Base-by-base conservation (phyloP, 352 stramenopile species). In the Lagenidium sp. region DNA sequence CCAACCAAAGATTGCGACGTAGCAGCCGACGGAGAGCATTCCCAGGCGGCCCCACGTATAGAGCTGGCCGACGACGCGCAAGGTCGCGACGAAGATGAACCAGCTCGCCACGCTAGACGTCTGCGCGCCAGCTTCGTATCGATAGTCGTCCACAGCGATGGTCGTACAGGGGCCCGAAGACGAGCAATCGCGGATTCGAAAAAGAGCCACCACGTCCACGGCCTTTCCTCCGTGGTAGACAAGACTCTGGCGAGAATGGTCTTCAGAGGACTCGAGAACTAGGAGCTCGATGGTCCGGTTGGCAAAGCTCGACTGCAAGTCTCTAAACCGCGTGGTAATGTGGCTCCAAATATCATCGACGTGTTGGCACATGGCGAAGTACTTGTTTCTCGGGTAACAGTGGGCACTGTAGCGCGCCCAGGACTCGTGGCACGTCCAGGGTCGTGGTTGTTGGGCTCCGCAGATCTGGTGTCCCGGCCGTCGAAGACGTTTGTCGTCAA, bases 401-500 rank as follows among this genome's bases (percentile, higher is more conserved):
- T 32, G 28, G 8, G 28, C 8, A 15, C 28, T 32, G 28, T 13
- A 32, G 8, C 28, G 28, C 15, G 28, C 15, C 28, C 28, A 32
- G 15, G 8, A 15, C 15, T 32, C 28, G 15, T 32, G 8, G 15
- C 28, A 32, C 15, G 8, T 15, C 15, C 8, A 8, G 8, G 28
- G 28, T 8, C 28, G 28, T 15, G 15, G 28, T 32, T 32, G 28
- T 15, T 13, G 8, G 15, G 28, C 28, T 8, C 8, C 15, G 8
- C 8, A 32, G 15, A 8, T 32, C 34, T 15, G 20, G 16, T 11
- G 20, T 21, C 13, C 34, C 16, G 12, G n/a, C 34, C 20, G 34
- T 39, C 13, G n/a, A 7, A 10, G 31, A 44, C 49, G 38, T 54
- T 54, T 15, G 47, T 34, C n/a, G 44, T 34, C n/a, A 55, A 45